A percentile compares a stretch with the other conserved stretches of the same genome.
Conservation (phyloP, 2,329 filamentous ascomycete genomes). For the Fusarium anguioides region DNA sequence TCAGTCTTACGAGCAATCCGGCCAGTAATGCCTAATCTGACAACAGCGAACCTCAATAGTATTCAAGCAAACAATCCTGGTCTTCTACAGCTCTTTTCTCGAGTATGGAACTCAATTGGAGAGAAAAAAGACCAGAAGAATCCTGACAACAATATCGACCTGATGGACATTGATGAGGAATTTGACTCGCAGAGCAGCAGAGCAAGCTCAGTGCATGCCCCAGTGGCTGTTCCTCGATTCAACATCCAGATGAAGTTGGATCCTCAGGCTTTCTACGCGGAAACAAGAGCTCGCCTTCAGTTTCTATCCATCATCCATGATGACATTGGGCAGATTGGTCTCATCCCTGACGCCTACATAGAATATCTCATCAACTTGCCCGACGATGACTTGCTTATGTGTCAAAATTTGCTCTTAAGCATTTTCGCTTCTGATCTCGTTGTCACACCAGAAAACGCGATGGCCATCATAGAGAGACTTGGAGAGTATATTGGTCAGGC, state of each 20-base stretch:
- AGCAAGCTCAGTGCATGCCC: slow-evolving; percentile 52
- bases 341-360: slow-evolving; percentile 63
- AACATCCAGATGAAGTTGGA: slow-evolving; percentile 57
- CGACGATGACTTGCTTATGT: slow-evolving; percentile 65
- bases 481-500: slow-evolving; percentile 65
- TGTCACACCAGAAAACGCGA: slow-evolving; percentile 59
- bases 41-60: slow-evolving; percentile 50
- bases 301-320: slow-evolving; percentile 58
- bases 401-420: slow-evolving; percentile 61
- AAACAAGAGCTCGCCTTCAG: slow-evolving; percentile 59
- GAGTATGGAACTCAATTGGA: slow-evolving; percentile 49
- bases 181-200: slow-evolving; percentile 70
- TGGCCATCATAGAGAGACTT: slow-evolving; percentile 61
- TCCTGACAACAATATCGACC: slow-evolving; percentile 57
- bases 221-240: slow-evolving; percentile 59
- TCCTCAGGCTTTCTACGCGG: slow-evolving; percentile 59
- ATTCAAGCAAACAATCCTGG: slow-evolving; percentile 54
- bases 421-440: slow-evolving; percentile 65
- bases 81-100: slow-evolving; percentile 58
- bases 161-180: slow-evolving; percentile 75
- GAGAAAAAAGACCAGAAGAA: slow-evolving; percentile 35
- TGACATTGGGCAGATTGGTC: slow-evolving; percentile 58
- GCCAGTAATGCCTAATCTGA: slow-evolving; percentile 59
- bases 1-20: slow-evolving; percentile 58
- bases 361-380: slow-evolving; percentile 61